A percentile compares a stretch with the other conserved stretches of the same genome.
phyloP scores from a whole-genome alignment of 495 filamentous ascomycete genomes.

The Penicillium turbatum region DNA sequence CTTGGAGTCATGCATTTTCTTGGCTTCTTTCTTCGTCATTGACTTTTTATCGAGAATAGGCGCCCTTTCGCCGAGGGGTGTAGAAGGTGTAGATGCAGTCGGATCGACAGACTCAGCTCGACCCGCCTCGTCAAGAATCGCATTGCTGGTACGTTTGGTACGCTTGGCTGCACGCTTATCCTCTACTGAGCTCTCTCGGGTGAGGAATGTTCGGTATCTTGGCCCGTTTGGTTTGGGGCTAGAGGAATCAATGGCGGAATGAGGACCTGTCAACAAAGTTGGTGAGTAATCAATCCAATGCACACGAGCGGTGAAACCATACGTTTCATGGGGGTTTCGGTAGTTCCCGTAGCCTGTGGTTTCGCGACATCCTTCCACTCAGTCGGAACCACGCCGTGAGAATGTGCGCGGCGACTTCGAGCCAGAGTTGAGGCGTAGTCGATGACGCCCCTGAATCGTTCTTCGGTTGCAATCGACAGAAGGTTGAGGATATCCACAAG shows the following conservation, averaged over 20 bases:
- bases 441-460: conserved; percentile 62
- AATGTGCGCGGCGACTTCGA: conserved; percentile 60
- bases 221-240: conserved; percentile 29
- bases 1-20: conserved; percentile 47
- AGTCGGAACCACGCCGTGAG: conserved; percentile 63
- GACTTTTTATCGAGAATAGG: conserved; percentile 53
- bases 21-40: conserved; percentile 50
- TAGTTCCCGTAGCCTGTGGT: conserved; percentile 32
- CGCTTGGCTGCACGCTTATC: conserved; percentile 50
- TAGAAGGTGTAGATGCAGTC: conserved; percentile 41
- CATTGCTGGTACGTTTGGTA: conserved; percentile 41
- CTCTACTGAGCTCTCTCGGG: conserved; percentile 41
- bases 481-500: conserved; percentile 72
- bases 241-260: conserved; percentile 18
- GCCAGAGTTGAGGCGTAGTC: conserved; percentile 66
- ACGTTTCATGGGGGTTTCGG: conserved; percentile 59
- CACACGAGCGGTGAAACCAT: conserved; percentile 19
- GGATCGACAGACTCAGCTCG: conserved; percentile 36
- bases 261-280: conserved; percentile 31
- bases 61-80: conserved; percentile 39
- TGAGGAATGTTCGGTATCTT: conserved; percentile 32
- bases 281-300: conserved; percentile 1
- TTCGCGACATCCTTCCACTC: conserved; percentile 67
- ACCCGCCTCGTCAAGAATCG: conserved; percentile 37
- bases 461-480: conserved; percentile 69